Percentiles rank a stretch among this genome's conserved stretches.
These are phyloP conservation scores for Plantago elongata DNA, from an alignment of 257 asterid genomes.

Conservation along the genomic window DNA sequence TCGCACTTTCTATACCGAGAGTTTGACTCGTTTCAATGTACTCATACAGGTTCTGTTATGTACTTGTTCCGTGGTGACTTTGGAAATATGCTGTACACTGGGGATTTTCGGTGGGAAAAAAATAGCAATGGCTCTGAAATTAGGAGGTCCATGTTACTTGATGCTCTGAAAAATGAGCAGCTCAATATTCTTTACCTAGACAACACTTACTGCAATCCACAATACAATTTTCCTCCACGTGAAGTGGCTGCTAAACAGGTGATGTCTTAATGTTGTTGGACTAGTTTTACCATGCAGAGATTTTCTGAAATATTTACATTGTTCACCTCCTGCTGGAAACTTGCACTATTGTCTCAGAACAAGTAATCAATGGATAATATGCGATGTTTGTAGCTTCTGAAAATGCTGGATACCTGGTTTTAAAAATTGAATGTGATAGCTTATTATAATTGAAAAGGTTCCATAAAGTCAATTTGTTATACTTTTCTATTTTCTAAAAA, in stretches of 20 bases:
- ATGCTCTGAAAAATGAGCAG: constrained; percentile 56
- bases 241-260: constrained; percentile 75
- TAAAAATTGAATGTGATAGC: too few species aligned
- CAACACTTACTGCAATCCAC: constrained; percentile 77
- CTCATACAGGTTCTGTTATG: constrained; percentile 69
- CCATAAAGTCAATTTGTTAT: too few species aligned
- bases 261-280: constrained; percentile 17
- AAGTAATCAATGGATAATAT: too few species aligned
- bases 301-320: too few species aligned
- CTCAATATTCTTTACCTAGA: constrained; percentile 58
- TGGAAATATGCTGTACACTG: constrained; percentile 73
- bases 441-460: too few species aligned
- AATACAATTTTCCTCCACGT: constrained; percentile 67
- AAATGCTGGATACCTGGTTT: too few species aligned
- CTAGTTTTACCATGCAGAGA: not conserved
- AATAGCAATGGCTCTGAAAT: constrained; percentile 28
- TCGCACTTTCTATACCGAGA: not conserved
- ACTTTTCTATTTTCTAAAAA: too few species aligned
- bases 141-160: constrained; percentile 57
- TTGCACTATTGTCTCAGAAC: too few species aligned
- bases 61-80: constrained; percentile 83
- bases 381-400: too few species aligned
- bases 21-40: not conserved
- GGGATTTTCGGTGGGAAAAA: constrained; percentile 88
- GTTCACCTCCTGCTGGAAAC: too few species aligned